These are phyloP conservation scores for Russula virescens DNA, from an alignment of 768 basidiomycete species.

Conservation along the genomic window DNA sequence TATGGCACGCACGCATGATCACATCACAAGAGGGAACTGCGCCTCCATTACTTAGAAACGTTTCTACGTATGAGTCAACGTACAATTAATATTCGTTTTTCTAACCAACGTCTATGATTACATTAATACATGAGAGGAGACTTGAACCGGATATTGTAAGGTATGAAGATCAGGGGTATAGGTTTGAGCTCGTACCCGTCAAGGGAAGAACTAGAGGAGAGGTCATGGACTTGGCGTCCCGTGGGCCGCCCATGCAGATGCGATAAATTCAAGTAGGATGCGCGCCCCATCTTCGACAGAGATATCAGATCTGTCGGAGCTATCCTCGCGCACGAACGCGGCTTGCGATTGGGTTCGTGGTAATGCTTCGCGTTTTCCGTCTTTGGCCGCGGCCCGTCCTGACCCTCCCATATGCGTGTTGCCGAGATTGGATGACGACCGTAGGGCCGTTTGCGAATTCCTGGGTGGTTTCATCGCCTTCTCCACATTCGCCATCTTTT, in stretches of 20 bases:
- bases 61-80: neutral
- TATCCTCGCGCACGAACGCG: neutral
- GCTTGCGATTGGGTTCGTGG: neutral
- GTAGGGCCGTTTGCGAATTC: neutral
- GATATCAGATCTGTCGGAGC: conserved; percentile 13
- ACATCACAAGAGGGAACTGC: no score
- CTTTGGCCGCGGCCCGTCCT: neutral
- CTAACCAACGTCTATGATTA: conserved; percentile 14
- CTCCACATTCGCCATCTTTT: conserved; percentile 17
- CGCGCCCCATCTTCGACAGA: conserved; percentile 19
- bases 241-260: conserved; percentile 5
- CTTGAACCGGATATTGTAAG: conserved; percentile 7
- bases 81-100: conserved; percentile 6
- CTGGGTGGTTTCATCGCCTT: neutral
- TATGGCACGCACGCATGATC: no score
- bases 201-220: neutral
- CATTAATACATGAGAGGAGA: neutral
- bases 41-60: no score
- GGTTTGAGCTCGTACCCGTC: conserved; percentile 1
- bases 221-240: conserved; percentile 3
- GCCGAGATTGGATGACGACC: neutral
- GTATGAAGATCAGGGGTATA: conserved; percentile 13
- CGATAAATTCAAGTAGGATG: conserved; percentile 17
- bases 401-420: neutral
- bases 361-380: neutral